Conservation (phyloP, 2,329 filamentous ascomycete genomes). For the Microascus cirrosus region DNA sequence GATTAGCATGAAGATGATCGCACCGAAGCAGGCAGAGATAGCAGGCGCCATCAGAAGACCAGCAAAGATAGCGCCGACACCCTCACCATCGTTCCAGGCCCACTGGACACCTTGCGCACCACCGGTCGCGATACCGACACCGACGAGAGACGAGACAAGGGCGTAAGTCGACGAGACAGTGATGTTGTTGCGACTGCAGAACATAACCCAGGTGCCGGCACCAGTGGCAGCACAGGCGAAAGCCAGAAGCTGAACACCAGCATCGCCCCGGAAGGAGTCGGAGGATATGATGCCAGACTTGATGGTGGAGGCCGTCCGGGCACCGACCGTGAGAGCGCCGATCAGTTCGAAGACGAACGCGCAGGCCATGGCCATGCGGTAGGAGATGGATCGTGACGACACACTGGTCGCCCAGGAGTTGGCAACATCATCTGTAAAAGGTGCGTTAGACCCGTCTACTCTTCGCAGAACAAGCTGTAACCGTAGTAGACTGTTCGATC, state of each 20-base stretch:
- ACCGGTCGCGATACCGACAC: conserved; percentile 57
- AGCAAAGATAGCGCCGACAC: conserved; percentile 61
- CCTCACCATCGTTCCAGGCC: conserved; percentile 59
- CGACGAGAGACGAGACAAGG: conserved; percentile 56
- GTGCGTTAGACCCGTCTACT: not conserved
- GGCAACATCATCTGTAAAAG: conserved; percentile 61
- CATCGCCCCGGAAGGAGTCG: conserved; percentile 44
- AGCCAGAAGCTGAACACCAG: conserved; percentile 57
- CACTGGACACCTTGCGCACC: conserved; percentile 52
- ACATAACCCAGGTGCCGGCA: conserved; percentile 67
- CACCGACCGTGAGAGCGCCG: conserved; percentile 56
- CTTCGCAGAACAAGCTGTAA: not conserved
- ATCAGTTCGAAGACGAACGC: conserved; percentile 57
- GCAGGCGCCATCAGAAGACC: conserved; percentile 60
- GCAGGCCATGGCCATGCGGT: conserved; percentile 57
- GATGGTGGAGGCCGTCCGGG: conserved; percentile 64
- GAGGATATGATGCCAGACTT: conserved; percentile 65
- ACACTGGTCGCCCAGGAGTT: conserved; percentile 76
- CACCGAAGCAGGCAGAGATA: conserved; percentile 54
- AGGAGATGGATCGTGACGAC: conserved; percentile 65
- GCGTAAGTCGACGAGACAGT: conserved; percentile 67
- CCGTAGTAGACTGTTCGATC: not conserved
- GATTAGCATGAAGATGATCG: conserved; percentile 61
- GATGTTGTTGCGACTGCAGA: conserved; percentile 63
- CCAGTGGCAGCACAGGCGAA: conserved; percentile 54